Percentiles rank a stretch among this genome's conserved stretches.
phyloP scores from a whole-genome alignment of 805 yeast species.

The Lipomyces orientalis region DNA sequence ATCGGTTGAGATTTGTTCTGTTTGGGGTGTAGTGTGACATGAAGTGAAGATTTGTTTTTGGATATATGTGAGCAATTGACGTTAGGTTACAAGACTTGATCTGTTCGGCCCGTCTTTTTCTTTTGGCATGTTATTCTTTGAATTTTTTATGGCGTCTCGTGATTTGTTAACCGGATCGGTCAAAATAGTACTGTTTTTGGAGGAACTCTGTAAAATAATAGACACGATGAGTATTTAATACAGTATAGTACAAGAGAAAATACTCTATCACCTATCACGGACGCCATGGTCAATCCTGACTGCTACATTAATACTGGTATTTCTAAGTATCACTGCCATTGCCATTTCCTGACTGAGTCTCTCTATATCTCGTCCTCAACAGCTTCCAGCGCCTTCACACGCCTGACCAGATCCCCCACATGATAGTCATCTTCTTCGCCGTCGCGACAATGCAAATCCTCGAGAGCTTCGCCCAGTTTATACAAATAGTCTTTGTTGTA shows the following conservation, averaged over 20 bases:
- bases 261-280: not conserved
- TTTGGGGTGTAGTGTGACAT: not conserved
- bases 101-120: not conserved
- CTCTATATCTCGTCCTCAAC: slow-evolving; percentile 5
- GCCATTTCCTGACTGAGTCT: too few species aligned
- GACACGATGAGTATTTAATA: not conserved
- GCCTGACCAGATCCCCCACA: slow-evolving; percentile 17
- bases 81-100: too few species aligned
- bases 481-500: slow-evolving; percentile 72
- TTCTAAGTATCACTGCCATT: too few species aligned
- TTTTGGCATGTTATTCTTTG: not conserved
- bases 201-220: slow-evolving; percentile 1
- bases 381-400: slow-evolving; percentile 20
- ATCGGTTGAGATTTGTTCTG: not conserved
- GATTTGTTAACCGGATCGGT: not conserved
- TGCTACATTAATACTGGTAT: not conserved
- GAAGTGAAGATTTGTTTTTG: too few species aligned
- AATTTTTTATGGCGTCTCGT: not conserved
- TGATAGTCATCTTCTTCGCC: slow-evolving; percentile 23
- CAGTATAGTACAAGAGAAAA: not conserved
- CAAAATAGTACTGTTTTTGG: not conserved
- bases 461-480: slow-evolving; percentile 58
- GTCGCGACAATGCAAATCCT: slow-evolving; percentile 42
- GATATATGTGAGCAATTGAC: too few species aligned
- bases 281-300: not conserved